Percentiles rank a stretch among this genome's conserved stretches.
Evolutionary conservation across 73 alveolate genomes (phyloP).

Genomic region (Effrenium voratum): DNA sequence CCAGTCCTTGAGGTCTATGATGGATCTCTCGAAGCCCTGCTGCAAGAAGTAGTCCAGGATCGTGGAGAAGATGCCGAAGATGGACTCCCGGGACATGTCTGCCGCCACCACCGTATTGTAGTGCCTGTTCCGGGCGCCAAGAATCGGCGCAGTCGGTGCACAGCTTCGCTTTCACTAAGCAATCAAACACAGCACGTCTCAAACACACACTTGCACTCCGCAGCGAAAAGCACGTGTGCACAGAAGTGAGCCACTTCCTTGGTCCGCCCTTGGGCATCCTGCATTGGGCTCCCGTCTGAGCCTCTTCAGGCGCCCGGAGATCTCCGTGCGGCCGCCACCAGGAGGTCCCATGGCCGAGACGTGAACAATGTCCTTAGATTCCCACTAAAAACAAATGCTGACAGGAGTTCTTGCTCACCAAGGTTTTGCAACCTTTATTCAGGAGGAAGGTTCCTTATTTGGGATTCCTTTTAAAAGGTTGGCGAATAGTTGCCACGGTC

Average conservation of each 20-base stretch:
- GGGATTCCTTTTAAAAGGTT: too few species aligned
- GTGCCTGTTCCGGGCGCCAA: constrained; percentile 98
- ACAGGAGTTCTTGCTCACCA: not conserved
- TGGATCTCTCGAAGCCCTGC: constrained; percentile 72
- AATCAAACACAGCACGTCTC: too few species aligned
- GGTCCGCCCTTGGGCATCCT: too few species aligned
- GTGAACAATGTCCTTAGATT: constrained; percentile 96
- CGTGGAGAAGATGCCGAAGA: constrained; percentile 97
- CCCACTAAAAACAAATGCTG: not conserved
- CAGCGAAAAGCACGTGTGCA: too few species aligned
- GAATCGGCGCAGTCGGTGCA: too few species aligned
- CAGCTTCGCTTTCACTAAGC: too few species aligned
- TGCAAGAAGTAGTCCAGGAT: constrained; percentile 81
- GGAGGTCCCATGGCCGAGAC: constrained; percentile 99
- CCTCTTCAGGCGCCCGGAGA: constrained; percentile 99
- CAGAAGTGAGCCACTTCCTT: not conserved
- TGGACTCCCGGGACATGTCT: constrained; percentile 98
- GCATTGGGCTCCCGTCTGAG: too few species aligned
- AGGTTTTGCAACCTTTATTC: not conserved
- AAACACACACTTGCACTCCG: too few species aligned
- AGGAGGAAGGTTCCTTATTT: too few species aligned
- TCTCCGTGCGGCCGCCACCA: constrained; percentile 99
- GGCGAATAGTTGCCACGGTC: too few species aligned
- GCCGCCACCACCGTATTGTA: constrained; percentile 99
- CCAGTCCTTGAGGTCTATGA: constrained; percentile 51